These are phyloP conservation scores for Aspergillus baeticus DNA, from an alignment of 495 filamentous ascomycete species.

Conservation along the genomic window DNA sequence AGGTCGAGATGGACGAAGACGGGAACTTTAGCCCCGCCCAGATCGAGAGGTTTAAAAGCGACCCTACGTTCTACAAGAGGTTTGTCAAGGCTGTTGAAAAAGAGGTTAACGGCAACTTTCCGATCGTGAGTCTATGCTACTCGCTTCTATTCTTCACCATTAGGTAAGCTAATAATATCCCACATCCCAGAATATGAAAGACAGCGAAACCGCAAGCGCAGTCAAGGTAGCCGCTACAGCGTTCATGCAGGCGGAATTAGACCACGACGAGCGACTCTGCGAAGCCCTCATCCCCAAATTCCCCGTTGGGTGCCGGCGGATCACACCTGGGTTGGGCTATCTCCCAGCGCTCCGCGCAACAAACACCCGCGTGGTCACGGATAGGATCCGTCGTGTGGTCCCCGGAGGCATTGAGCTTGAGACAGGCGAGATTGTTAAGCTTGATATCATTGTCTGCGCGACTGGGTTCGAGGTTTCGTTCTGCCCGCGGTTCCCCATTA, in stretches of 20 bases:
- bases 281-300: no score
- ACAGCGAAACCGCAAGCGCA: not conserved
- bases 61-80: slow-evolving; percentile 20
- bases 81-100: slow-evolving; percentile 43
- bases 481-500: slow-evolving; percentile 42
- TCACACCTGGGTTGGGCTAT: no score
- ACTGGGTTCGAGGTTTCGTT: slow-evolving; percentile 32
- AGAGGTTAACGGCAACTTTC: slow-evolving; percentile 35
- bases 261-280: no score
- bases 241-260: no score
- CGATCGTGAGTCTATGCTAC: slow-evolving; percentile 19
- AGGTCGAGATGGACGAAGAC: slow-evolving; percentile 15
- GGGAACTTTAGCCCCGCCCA: slow-evolving; percentile 29
- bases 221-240: no score
- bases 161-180: no score
- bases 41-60: slow-evolving; percentile 18
- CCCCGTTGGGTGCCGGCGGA: no score
- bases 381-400: no score
- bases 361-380: no score
- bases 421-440: not conserved
- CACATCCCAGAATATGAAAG: no score
- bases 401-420: no score
- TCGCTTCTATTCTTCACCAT: not conserved
- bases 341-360: no score
- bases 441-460: slow-evolving; percentile 30